Evolutionary conservation across 1,139 yeast genomes (phyloP), one percentile per base, ranked within the genome.

Genomic region (Yamadazyma sp.): DNA sequence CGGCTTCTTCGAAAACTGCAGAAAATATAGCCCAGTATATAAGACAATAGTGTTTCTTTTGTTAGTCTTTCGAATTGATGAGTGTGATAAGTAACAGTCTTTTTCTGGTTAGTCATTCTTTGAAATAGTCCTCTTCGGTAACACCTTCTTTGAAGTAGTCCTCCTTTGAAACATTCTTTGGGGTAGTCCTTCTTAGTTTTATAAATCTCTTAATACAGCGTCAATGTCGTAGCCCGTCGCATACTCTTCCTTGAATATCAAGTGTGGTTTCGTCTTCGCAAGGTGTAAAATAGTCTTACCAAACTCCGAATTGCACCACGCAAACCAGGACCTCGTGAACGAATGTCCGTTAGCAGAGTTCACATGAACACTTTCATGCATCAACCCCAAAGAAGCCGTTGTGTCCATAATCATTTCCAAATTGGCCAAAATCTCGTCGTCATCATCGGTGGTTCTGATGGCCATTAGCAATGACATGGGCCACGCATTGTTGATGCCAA

Each of bases 301-400:
- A 61, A 88, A 87, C 59, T 88, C 96, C 1, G 95, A 81, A 56
- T 88, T 89, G 51, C 95, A 87, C 96, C 96, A 89, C 3, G 96
- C 86, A 64, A 89, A 89, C 96, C 96, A 88, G 2, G 90, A 76
- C 42, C 95, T 66, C 0, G 95, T 84, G 52, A 60, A 83, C 15
- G 59, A 61, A 6, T 37, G 30, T 1, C 82, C 82, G 8, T 57
- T 54, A 1, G 67, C 66, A 2, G 74, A 62, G 49, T 82, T 74
- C 3, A 87, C 95, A 46, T 85, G 67, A 3, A 88, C 78, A 45
- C 86, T 77, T 61, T 88, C 96, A 55, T 88, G 96, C 80, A 88
- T 82, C 41, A 88, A 69, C 0, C 96, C 96, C 13, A 87, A 64
- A 0, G 80, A 82, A 2, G 75, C 86, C 0, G 96, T 87, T 6